Base-by-base conservation (phyloP, 805 yeast genomes). In the Starmerella stellata region DNA sequence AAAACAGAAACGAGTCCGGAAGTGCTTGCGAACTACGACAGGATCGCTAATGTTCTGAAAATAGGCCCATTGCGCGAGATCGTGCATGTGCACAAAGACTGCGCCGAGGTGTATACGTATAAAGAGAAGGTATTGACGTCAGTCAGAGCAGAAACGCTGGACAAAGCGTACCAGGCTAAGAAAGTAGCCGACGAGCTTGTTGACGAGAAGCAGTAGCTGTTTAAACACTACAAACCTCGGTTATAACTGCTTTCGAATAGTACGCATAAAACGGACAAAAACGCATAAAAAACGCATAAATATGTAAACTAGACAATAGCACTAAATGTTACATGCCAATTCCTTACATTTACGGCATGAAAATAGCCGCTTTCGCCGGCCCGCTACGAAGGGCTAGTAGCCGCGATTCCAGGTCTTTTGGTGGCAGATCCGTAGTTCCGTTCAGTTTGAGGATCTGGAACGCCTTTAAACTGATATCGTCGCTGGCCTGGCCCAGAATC, bases 401-500 rank as follows among this genome's bases (percentile, higher is more conserved):
- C 9, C 35, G 20, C 32, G 7, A 11, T 38, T 40, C 44, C 34
- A 45, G 31, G 8, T 36, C 44, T 2, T 40, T 37, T 15, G 41
- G 39, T n/a, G 48, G 48, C 33, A 44, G 42, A 19, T 30, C 43
- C 9, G 44, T 23, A 19, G 38, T 40, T n/a, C n/a, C n/a, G 30
- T 31, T 53, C 54, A 38, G 50, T 42, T 38, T 50, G 50, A 45
- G 32, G 4, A 49, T 48, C 5, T 38, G 38, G 33, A 47, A 37
- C 27, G 51, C 50, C 40, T 46, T 46, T 8, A 60, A 27, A 16
- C 53, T 40, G 21, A 44, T 29, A 38, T 57, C 63, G 21, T 46
- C 49, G 15, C 50, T 37, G 8, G 57, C 62, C 21, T 49, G 45
- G 14, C 61, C 64, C 17, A 57, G 48, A 21, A 60, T 30, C 39